Evolutionary conservation across 352 stramenopile genomes (phyloP).

Genomic region (Plasmopara muralis): DNA sequence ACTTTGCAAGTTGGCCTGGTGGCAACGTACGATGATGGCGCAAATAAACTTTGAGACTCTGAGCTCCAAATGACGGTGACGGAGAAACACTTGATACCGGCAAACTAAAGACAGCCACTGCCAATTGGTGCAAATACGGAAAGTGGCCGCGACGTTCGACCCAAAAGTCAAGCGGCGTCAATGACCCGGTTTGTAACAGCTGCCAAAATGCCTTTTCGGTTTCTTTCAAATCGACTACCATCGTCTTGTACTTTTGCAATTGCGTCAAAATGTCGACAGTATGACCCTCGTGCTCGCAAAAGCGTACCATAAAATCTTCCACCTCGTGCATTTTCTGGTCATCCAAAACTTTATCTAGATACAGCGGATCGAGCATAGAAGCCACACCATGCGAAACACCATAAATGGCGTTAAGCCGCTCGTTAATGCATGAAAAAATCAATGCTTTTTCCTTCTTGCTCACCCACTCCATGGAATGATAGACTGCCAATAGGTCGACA

Average conservation of each 20-base stretch:
- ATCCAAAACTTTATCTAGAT: constrained; percentile 44
- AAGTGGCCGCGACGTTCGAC: constrained; percentile 43
- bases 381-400: constrained; percentile 51
- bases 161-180: constrained; percentile 56
- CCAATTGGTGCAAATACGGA: constrained; percentile 51
- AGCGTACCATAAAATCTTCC: constrained; percentile 41
- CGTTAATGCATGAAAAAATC: constrained; percentile 52
- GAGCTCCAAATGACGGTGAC: constrained; percentile 29
- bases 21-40: constrained; percentile 37
- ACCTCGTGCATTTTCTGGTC: constrained; percentile 35
- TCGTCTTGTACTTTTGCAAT: constrained; percentile 40
- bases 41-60: constrained; percentile 29
- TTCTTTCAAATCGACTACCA: constrained; percentile 45
- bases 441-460: constrained; percentile 74
- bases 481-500: constrained; percentile 38
- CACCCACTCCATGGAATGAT: constrained; percentile 49
- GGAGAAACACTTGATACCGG: constrained; percentile 37
- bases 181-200: constrained; percentile 35
- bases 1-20: constrained; percentile 41
- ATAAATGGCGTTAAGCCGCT: constrained; percentile 62
- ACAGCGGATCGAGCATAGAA: constrained; percentile 52
- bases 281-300: constrained; percentile 30
- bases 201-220: constrained; percentile 54
- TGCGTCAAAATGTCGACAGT: constrained; percentile 39
- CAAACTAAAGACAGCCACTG: constrained; percentile 46